Conservation (phyloP, 306 rosid genomes). For the Dryas alaskensis region DNA sequence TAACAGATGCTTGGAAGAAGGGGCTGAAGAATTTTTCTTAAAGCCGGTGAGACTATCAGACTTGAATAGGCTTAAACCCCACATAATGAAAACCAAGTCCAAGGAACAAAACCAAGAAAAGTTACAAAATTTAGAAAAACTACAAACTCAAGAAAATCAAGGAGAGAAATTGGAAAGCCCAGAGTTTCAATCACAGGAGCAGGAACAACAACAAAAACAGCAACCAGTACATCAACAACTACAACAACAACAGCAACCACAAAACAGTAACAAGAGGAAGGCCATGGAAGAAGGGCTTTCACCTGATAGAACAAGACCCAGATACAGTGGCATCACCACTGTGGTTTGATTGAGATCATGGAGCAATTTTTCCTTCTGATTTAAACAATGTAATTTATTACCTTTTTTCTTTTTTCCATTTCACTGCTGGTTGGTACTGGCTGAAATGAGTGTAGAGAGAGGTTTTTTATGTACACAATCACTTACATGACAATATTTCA, state of each 20-base stretch:
- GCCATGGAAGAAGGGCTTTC: slow-evolving; percentile 70
- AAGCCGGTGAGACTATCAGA: slow-evolving; percentile 84
- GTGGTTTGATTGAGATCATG: slow-evolving; percentile 44
- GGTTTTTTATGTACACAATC: slow-evolving; percentile 52
- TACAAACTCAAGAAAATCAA: slow-evolving; percentile 31
- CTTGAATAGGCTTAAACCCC: slow-evolving; percentile 65
- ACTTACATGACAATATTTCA: slow-evolving; percentile 49
- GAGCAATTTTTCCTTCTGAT: slow-evolving; percentile 22
- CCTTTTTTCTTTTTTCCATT: slow-evolving; percentile 27
- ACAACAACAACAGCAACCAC: slow-evolving; percentile 38
- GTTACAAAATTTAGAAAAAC: slow-evolving; percentile 23
- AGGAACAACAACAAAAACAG: slow-evolving; percentile 21
- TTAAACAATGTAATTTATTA: slow-evolving; percentile 37
- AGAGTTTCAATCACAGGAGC: slow-evolving; percentile 14
- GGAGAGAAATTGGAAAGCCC: slow-evolving; percentile 28
- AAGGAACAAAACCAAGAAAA: slow-evolving; percentile 42
- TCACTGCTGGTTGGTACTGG: slow-evolving; percentile 44
- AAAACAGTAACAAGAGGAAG: slow-evolving; percentile 72
- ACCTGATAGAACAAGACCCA: slow-evolving; percentile 82
- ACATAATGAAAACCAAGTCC: slow-evolving; percentile 62
- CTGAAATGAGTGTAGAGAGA: slow-evolving; percentile 46
- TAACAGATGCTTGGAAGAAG: slow-evolving; percentile 87
- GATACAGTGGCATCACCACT: slow-evolving; percentile 74
- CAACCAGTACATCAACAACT: slow-evolving; percentile 1
- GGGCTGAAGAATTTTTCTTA: slow-evolving; percentile 92